These are phyloP conservation scores for Pichiaceae sp. DNA, from an alignment of 1,139 yeast species.

Conservation along the genomic window DNA sequence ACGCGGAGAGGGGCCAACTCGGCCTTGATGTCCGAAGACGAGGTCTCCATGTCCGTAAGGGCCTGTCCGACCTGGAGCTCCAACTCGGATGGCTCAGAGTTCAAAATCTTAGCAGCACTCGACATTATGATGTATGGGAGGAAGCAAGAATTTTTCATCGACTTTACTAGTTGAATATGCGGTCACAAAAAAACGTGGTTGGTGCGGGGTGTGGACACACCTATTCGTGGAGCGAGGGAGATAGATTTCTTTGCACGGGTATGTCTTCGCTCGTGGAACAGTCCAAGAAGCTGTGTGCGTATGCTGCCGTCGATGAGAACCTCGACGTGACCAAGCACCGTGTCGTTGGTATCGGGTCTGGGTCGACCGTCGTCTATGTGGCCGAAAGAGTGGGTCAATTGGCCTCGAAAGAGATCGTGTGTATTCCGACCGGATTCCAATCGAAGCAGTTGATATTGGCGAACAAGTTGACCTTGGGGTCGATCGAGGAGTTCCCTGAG, in stretches of 20 bases:
- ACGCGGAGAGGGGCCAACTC: slow-evolving; percentile 98
- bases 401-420: slow-evolving; percentile 50
- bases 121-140: slow-evolving; percentile 49
- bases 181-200: not conserved
- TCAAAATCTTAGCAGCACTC: slow-evolving; percentile 83
- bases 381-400: slow-evolving; percentile 88
- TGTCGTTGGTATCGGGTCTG: slow-evolving; percentile 91
- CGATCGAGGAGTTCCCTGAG: slow-evolving; percentile 71
- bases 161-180: no score
- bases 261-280: slow-evolving; percentile 45
- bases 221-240: no score
- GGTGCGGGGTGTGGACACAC: not conserved
- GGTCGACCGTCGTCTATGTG: slow-evolving; percentile 91
- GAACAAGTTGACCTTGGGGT: slow-evolving; percentile 71
- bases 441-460: slow-evolving; percentile 77
- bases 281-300: slow-evolving; percentile 84
- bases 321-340: slow-evolving; percentile 54
- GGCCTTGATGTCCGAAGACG: slow-evolving; percentile 92
- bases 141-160: not conserved
- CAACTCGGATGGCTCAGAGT: slow-evolving; percentile 91
- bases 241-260: no score
- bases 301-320: slow-evolving; percentile 86
- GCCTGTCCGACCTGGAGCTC: slow-evolving; percentile 99
- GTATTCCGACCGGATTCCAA: slow-evolving; percentile 97
- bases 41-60: slow-evolving; percentile 91